These are phyloP conservation scores for Royoungia palumana DNA, from an alignment of 768 basidiomycete species.

Conservation along the genomic window DNA sequence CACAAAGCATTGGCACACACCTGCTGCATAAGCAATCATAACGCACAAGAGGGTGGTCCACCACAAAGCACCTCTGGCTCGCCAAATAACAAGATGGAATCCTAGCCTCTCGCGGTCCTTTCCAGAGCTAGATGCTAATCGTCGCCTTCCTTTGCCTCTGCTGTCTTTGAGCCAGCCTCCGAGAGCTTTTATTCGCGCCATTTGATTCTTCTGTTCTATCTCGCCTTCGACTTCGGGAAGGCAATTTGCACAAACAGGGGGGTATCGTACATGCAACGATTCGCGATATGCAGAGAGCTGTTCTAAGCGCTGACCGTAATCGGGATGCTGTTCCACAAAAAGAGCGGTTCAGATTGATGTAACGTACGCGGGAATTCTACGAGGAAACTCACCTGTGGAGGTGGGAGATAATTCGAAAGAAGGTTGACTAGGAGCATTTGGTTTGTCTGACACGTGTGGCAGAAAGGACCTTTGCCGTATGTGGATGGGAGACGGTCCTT, in stretches of 20 bases:
- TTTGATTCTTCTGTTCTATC: constrained; percentile 71
- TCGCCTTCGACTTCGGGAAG: constrained; percentile 79
- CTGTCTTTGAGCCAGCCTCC: constrained; percentile 66
- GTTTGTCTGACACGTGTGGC: constrained; percentile 88
- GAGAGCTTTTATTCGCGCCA: constrained; percentile 76
- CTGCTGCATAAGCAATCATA: constrained; percentile 40
- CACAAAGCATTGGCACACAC: constrained; percentile 35
- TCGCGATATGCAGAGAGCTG: constrained; percentile 68
- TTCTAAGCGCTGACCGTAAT: constrained; percentile 60
- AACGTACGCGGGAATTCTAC: neutral
- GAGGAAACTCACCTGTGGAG: constrained; percentile 54
- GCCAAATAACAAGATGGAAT: constrained; percentile 62
- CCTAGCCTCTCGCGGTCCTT: constrained; percentile 44
- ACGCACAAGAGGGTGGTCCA: constrained; percentile 42
- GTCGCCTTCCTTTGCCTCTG: constrained; percentile 59
- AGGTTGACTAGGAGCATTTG: constrained; percentile 85
- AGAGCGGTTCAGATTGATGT: neutral
- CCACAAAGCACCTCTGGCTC: constrained; percentile 68
- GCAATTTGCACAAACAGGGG: constrained; percentile 78
- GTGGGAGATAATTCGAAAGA: constrained; percentile 84
- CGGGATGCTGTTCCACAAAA: constrained; percentile 55
- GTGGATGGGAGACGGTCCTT: constrained; percentile 65
- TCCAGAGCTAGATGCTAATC: constrained; percentile 41
- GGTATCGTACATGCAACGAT: constrained; percentile 78
- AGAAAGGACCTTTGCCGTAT: constrained; percentile 65